Evolutionary conservation across 2,329 filamentous ascomycete genomes (phyloP).

Genomic region (Lasiodiplodia sp.): DNA sequence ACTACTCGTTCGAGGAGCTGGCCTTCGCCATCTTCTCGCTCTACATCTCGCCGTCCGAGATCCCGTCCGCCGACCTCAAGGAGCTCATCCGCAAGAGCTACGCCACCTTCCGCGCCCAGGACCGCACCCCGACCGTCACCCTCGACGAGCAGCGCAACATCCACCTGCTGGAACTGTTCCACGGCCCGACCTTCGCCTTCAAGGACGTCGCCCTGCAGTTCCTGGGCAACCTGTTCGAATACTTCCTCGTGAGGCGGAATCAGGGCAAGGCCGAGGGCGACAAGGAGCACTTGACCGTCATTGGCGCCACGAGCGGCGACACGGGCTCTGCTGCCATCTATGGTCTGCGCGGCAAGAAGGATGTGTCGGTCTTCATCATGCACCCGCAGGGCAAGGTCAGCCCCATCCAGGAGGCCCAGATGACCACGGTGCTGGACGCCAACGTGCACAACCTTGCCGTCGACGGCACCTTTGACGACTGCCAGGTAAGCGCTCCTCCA

Average conservation of each 20-base stretch:
- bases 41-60: slow-evolving; percentile 85
- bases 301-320: slow-evolving; percentile 54
- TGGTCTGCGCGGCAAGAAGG: slow-evolving; percentile 91
- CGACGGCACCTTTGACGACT: slow-evolving; percentile 93
- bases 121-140: slow-evolving; percentile 81
- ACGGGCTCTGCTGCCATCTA: slow-evolving; percentile 97
- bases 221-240: slow-evolving; percentile 94
- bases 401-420: slow-evolving; percentile 93
- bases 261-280: slow-evolving; percentile 73
- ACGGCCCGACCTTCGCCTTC: slow-evolving; percentile 94
- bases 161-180: slow-evolving; percentile 91
- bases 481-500: slow-evolving; percentile 66
- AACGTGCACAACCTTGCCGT: slow-evolving; percentile 95
- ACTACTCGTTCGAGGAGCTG: slow-evolving; percentile 80
- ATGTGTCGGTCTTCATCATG: slow-evolving; percentile 95
- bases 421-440: slow-evolving; percentile 89
- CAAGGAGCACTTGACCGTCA: slow-evolving; percentile 50
- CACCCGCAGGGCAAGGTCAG: slow-evolving; percentile 90
- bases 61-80: slow-evolving; percentile 80
- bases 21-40: slow-evolving; percentile 85
- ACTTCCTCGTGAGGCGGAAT: slow-evolving; percentile 80
- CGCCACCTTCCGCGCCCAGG: slow-evolving; percentile 80
- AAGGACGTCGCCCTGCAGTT: slow-evolving; percentile 93
- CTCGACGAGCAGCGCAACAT: slow-evolving; percentile 75
- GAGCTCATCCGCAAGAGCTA: slow-evolving; percentile 86